These are phyloP conservation scores for Zoysia pacifica DNA, from an alignment of 176 grass and related monocot genomes.

Conservation along the genomic window DNA sequence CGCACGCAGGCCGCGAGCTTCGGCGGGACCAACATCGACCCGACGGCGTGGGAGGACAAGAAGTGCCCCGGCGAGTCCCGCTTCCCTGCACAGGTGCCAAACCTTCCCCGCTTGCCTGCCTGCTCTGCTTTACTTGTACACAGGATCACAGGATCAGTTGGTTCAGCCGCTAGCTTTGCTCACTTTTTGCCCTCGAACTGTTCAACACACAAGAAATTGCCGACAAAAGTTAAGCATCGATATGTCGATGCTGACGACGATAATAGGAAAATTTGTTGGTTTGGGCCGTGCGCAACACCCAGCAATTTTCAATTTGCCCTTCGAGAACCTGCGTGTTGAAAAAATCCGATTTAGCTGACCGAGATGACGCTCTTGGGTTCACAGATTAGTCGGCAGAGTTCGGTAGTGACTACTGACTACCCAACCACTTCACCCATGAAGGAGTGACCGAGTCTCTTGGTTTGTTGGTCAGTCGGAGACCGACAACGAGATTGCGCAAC, in stretches of 20 bases:
- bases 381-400: slow-evolving; percentile 16
- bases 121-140: neutral
- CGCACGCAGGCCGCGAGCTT: slow-evolving; percentile 78
- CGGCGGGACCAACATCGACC: slow-evolving; percentile 94
- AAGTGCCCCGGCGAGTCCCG: slow-evolving; percentile 94
- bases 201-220: neutral
- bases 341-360: too few species aligned
- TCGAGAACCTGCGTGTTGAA: neutral
- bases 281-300: neutral
- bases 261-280: too few species aligned
- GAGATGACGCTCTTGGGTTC: too few species aligned
- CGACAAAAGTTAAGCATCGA: neutral
- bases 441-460: neutral
- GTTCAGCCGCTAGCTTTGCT: neutral
- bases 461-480: slow-evolving; percentile 1
- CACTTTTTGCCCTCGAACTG: neutral
- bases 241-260: neutral
- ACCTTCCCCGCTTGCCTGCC: neutral
- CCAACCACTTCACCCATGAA: slow-evolving; percentile 24
- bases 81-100: slow-evolving; percentile 84
- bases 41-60: slow-evolving; percentile 99
- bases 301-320: too few species aligned
- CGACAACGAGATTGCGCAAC: neutral
- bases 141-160: neutral
- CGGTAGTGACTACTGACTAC: neutral